phyloP scores from a whole-genome alignment of 2,329 filamentous ascomycete species.

The Helotiales sp. region DNA sequence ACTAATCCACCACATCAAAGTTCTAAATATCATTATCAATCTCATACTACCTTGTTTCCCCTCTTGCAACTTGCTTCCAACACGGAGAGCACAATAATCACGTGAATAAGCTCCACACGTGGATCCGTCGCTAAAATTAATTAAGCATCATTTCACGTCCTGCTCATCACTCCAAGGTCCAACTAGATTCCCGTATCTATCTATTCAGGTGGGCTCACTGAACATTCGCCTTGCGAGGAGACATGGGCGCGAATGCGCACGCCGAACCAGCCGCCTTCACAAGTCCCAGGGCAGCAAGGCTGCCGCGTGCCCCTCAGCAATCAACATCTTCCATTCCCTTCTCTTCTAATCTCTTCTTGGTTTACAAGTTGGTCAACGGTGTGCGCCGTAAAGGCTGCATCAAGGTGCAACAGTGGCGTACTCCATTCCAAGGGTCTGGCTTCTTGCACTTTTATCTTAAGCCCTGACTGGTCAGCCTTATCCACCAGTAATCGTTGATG shows the following conservation, averaged over 20 bases:
- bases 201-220: too few species aligned
- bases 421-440: not conserved
- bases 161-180: too few species aligned
- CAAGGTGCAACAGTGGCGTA: not conserved
- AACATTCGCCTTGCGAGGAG: too few species aligned
- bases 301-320: too few species aligned
- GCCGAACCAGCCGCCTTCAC: too few species aligned
- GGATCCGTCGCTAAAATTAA: not conserved
- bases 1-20: too few species aligned
- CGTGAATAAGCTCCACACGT: not conserved
- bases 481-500: not conserved
- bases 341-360: not conserved
- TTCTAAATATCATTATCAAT: too few species aligned
- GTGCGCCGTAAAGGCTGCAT: not conserved
- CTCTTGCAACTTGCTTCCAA: too few species aligned
- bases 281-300: too few species aligned
- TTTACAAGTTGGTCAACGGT: not conserved
- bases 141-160: not conserved
- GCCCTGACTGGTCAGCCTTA: not conserved
- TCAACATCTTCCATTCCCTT: not conserved
- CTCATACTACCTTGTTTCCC: too few species aligned
- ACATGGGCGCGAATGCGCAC: too few species aligned
- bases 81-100: not conserved
- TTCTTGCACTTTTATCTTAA: not conserved
- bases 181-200: too few species aligned